phyloP scores from a whole-genome alignment of 257 asterid genomes.

The Linaria vulgaris region DNA sequence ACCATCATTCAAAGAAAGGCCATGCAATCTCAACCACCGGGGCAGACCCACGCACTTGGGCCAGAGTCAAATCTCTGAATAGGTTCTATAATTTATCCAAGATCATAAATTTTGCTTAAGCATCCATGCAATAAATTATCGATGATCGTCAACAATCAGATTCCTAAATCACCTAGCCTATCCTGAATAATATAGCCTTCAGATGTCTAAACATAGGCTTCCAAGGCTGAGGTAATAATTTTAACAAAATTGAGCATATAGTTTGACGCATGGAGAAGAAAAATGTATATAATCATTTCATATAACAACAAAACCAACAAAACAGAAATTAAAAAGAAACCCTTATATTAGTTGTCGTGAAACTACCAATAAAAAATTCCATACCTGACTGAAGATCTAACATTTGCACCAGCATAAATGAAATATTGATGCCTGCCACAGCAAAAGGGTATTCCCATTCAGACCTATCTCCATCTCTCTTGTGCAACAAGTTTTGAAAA shows the following conservation, averaged over 20 bases:
- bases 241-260: neutral
- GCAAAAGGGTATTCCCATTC: constrained; percentile 99
- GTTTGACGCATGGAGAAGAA: constrained; percentile 5
- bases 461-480: constrained; percentile 83
- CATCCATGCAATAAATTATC: neutral
- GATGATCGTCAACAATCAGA: neutral
- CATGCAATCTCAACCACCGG: neutral
- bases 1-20: no score
- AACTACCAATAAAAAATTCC: neutral
- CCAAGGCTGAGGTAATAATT: neutral
- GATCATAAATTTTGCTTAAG: neutral
- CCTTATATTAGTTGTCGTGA: neutral
- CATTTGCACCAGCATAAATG: constrained; percentile 94
- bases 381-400: constrained; percentile 95
- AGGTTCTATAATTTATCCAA: neutral
- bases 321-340: no score
- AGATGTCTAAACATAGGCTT: constrained; percentile 12
- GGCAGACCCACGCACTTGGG: neutral
- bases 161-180: no score
- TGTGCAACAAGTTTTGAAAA: constrained; percentile 72
- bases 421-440: constrained; percentile 93
- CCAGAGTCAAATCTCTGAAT: no score
- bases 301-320: neutral
- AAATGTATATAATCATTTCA: neutral
- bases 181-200: neutral